Percentiles rank a stretch among this genome's conserved stretches.
phyloP scores from a whole-genome alignment of 768 basidiomycete species.

The Kwoniella mangroviensis region DNA sequence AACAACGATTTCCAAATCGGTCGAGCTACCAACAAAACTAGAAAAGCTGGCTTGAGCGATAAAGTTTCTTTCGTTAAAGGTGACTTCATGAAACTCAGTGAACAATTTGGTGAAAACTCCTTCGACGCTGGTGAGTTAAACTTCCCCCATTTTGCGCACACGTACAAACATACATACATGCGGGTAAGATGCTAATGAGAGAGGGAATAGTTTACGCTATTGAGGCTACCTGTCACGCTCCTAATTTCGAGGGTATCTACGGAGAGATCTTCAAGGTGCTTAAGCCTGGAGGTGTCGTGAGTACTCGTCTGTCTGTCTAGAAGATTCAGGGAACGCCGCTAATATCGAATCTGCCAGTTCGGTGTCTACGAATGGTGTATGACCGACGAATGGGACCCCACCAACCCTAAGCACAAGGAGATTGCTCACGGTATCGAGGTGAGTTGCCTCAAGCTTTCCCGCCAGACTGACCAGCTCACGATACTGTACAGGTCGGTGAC shows the following conservation, averaged over 20 bases:
- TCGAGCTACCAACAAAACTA: conserved; percentile 82
- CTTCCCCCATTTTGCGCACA: background rate
- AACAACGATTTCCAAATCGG: conserved; percentile 95
- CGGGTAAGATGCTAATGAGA: background rate
- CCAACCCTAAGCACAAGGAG: conserved; percentile 78
- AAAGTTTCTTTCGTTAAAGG: conserved; percentile 85
- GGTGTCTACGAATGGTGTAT: conserved; percentile 99
- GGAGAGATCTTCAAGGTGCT: conserved; percentile 88
- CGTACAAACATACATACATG: too few species aligned
- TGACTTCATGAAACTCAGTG: conserved; percentile 92
- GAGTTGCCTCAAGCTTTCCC: conserved; percentile 8
- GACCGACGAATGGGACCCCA: conserved; percentile 90
- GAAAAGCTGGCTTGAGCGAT: conserved; percentile 71
- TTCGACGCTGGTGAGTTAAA: conserved; percentile 84
- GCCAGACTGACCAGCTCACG: background rate
- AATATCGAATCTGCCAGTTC: conserved; percentile 64
- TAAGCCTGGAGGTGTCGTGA: conserved; percentile 91
- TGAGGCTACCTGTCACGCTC: conserved; percentile 96
- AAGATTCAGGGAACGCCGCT: background rate
- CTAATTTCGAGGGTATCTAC: conserved; percentile 93
- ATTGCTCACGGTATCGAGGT: conserved; percentile 86
- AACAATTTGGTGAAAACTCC: conserved; percentile 87
- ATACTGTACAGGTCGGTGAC: conserved; percentile 68
- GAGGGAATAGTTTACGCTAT: conserved; percentile 81
- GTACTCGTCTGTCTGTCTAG: conserved; percentile 53